Base-by-base conservation (phyloP, 306 rosid species). In the Arachis stenosperma region DNA sequence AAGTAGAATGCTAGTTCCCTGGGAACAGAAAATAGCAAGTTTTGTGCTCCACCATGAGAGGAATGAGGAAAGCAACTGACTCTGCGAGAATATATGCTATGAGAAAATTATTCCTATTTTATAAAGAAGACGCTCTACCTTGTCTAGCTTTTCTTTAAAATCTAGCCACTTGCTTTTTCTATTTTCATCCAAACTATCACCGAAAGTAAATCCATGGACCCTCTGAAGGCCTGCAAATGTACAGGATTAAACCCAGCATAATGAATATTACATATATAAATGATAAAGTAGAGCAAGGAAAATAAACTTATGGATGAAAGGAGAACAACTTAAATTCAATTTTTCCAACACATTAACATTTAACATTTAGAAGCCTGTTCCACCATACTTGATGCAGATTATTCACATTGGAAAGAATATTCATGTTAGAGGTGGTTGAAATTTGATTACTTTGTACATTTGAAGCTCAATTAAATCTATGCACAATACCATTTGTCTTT, bases 171-270 rank as follows among this genome's bases (percentile, higher is more conserved):
- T 94, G 89, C 62, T 88, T 69, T 41, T 88, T 74, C 67, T 90
- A 60, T 80, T 0, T 69, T 89, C 90, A 9, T 88, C 96, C 79
- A 91, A 90, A 86, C 97, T 90, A 63, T 94, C 99, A 60, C 99
- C 97, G 40, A 90, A 88, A 53, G 91, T 84, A 84, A 88, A 94
- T 41, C 99, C 99, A 54, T 91, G 99, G 61, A 94, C 89, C 80
- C 91, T 88, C 83, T 84, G 96, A 48, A 94, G 90, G 69, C 93
- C 98, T 94, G 91, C 75, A 77, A 40, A 53, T 29, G 48, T 66
- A 76, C 54, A 74, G 3, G 37, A 59, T 47, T 68, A 46, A 17
- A 56, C 27, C 70, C 58, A 61, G 27, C 51, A 69, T 47, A 8
- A 50, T 62, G 48, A 53, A 54, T 43, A 17, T 17, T 8, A 70